Conservation (phyloP, 2,329 filamentous ascomycete genomes). For the Cyphellophora attinorum region DNA sequence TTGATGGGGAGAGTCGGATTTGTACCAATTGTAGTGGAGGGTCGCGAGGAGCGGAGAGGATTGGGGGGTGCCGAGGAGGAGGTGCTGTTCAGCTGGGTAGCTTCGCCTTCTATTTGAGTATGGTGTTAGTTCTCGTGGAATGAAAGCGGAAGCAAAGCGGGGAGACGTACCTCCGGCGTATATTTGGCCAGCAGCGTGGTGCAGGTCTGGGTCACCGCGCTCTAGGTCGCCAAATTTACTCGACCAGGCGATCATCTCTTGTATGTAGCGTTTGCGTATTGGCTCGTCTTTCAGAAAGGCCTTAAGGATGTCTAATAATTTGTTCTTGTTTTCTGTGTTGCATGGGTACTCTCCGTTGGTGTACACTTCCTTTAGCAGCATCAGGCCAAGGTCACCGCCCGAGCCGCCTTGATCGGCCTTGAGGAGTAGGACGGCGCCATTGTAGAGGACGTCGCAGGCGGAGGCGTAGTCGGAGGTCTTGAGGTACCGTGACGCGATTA, state of each 20-base stretch:
- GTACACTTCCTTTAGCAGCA: constrained; percentile 85
- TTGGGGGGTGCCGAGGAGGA: constrained; percentile 67
- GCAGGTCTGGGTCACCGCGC: constrained; percentile 84
- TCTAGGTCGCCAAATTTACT: constrained; percentile 68
- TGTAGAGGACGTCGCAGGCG: constrained; percentile 77
- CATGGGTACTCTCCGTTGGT: constrained; percentile 72
- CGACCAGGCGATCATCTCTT: constrained; percentile 81
- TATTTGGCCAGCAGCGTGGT: constrained; percentile 79
- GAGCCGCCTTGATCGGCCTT: constrained; percentile 89
- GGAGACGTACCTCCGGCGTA: constrained; percentile 62
- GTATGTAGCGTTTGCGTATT: constrained; percentile 84
- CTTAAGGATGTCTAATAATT: constrained; percentile 67
- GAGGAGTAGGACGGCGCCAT: constrained; percentile 74
- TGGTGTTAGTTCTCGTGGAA: constrained; percentile 10
- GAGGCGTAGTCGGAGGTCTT: constrained; percentile 66
- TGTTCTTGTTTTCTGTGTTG: constrained; percentile 44
- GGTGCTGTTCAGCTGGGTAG: constrained; percentile 90
- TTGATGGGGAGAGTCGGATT: constrained; percentile 74
- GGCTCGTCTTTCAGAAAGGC: constrained; percentile 77
- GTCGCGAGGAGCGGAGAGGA: constrained; percentile 70
- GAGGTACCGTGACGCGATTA: constrained; percentile 87
- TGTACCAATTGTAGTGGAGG: constrained; percentile 92
- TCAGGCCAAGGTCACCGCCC: constrained; percentile 78
- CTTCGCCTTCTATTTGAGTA: constrained; percentile 59
- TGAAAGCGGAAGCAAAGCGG: constrained; percentile 5